Percentiles rank a stretch among this genome's conserved stretches.
Conservation (phyloP, 768 basidiomycete genomes). For the Imleria badia region DNA sequence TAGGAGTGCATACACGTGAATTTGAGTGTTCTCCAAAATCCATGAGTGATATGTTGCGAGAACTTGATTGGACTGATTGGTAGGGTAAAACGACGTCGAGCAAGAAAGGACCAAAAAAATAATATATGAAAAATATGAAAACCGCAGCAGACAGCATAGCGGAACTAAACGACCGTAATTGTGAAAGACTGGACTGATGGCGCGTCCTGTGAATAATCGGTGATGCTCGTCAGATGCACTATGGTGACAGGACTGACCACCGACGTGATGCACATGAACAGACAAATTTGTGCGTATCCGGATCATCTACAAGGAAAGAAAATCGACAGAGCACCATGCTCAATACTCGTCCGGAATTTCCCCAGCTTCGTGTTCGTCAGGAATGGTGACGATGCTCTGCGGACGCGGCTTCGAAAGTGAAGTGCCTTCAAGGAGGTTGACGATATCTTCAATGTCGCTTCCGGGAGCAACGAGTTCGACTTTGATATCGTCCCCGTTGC, state of each 20-base stretch:
- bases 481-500: slow-evolving; percentile 11
- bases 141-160: slow-evolving; percentile 23
- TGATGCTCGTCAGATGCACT: neutral
- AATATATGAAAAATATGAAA: slow-evolving; percentile 15
- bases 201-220: neutral
- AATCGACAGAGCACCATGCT: slow-evolving; percentile 15
- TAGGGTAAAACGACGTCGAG: slow-evolving; percentile 9
- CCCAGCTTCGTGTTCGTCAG: slow-evolving; percentile 52
- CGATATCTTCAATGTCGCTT: slow-evolving; percentile 60
- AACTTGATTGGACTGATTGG: neutral
- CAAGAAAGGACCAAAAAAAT: slow-evolving; percentile 20
- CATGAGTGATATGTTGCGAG: neutral
- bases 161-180: slow-evolving; percentile 35
- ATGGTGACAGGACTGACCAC: slow-evolving; percentile 11
- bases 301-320: slow-evolving; percentile 22
- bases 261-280: slow-evolving; percentile 24
- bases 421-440: slow-evolving; percentile 57
- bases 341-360: slow-evolving; percentile 57
- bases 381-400: slow-evolving; percentile 47
- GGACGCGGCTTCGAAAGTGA: slow-evolving; percentile 39
- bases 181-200: slow-evolving; percentile 25
- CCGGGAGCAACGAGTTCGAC: slow-evolving; percentile 14
- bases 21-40: slow-evolving; percentile 7
- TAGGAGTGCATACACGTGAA: slow-evolving; percentile 4
- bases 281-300: slow-evolving; percentile 19